Conservation (phyloP, 2,329 filamentous ascomycete species). For the Aspergillus oerlinghausenensis region DNA sequence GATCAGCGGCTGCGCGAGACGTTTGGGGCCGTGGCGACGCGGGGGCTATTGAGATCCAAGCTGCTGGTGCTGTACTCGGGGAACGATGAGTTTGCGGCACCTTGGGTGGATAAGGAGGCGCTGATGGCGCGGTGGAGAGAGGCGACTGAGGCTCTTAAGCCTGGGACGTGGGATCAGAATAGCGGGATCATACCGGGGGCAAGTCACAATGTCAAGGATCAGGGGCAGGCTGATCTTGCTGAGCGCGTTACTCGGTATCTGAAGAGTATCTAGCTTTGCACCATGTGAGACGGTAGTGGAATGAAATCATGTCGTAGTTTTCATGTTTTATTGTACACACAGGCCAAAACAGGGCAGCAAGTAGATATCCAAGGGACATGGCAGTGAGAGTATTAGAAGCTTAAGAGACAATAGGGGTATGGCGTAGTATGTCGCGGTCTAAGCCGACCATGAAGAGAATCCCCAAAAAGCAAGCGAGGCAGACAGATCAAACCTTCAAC, state of each 20-base stretch:
- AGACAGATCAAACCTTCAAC: constrained; percentile 60
- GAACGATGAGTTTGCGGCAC: constrained; percentile 42
- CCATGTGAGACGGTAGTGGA: not conserved
- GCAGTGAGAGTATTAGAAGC: constrained; percentile 2
- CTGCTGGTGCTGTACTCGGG: constrained; percentile 45
- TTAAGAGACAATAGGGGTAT: constrained; percentile 2
- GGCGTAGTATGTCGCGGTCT: not conserved
- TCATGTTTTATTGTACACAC: not conserved
- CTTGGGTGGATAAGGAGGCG: constrained; percentile 42
- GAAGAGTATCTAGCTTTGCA: constrained; percentile 18
- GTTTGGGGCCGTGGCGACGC: constrained; percentile 54
- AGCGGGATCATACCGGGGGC: constrained; percentile 47
- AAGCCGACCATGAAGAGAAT: not conserved
- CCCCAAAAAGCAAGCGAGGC: not conserved
- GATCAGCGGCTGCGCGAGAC: constrained; percentile 54
- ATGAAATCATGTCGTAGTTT: not conserved
- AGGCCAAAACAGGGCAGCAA: constrained; percentile 7
- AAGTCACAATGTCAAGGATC: constrained; percentile 46
- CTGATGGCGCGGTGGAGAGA: constrained; percentile 42
- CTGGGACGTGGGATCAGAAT: constrained; percentile 45
- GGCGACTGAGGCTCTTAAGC: constrained; percentile 34
- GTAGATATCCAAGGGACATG: constrained; percentile 1
- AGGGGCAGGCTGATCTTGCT: constrained; percentile 43
- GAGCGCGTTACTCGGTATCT: constrained; percentile 34
- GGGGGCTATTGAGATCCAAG: constrained; percentile 35